Conservation (phyloP, 129 eudicot species). For the Arctium lappa region DNA sequence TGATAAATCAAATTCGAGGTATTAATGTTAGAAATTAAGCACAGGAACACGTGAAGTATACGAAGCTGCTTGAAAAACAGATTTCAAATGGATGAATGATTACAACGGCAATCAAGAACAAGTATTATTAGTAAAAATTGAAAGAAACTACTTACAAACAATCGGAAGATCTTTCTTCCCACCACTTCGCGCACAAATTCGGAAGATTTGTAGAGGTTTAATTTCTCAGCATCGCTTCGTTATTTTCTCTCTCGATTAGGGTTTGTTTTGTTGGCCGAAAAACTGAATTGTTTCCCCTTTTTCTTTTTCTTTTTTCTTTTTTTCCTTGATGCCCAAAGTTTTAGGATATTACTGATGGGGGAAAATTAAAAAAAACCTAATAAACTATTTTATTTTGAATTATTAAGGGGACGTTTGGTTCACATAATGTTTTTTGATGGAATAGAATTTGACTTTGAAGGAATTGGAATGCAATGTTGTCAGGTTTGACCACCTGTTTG, state of each 20-base stretch:
- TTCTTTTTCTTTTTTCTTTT: neutral
- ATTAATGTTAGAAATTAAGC: neutral
- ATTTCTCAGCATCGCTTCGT: neutral
- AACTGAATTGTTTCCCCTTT: neutral
- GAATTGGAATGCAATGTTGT: too few relatives aligned
- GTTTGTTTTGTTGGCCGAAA: constrained; percentile 13
- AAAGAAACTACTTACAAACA: neutral
- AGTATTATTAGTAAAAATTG: neutral
- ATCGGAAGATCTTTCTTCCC: neutral
- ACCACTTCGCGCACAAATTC: constrained; percentile 1
- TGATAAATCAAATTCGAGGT: neutral
- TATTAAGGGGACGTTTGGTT: too few relatives aligned
- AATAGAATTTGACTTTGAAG: too few relatives aligned
- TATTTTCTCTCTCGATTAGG: constrained; percentile 13
- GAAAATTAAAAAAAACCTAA: too few relatives aligned
- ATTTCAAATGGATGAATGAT: neutral
- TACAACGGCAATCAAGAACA: neutral
- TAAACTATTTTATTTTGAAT: too few relatives aligned
- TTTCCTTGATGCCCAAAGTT: neutral
- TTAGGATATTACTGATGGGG: neutral
- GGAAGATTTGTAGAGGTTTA: neutral
- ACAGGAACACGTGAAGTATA: neutral
- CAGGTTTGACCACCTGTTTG: too few relatives aligned
- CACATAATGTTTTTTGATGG: too few relatives aligned
- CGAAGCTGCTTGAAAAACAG: neutral